Evolutionary conservation across 371 early-diverging fungal genomes (phyloP), one percentile per base, ranked within the genome.

Genomic region (Chytridiales sp.): DNA sequence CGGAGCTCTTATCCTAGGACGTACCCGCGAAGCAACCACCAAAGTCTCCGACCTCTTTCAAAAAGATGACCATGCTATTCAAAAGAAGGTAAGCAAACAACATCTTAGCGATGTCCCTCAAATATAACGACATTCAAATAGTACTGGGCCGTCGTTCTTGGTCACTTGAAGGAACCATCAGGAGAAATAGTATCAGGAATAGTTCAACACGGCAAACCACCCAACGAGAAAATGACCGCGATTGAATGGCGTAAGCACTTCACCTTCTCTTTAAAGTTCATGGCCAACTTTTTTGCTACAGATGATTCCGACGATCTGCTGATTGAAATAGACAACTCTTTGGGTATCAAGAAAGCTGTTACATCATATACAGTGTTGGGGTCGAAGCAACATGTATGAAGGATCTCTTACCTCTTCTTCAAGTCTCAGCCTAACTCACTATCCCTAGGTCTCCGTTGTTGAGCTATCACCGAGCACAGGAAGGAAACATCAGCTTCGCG

Each of bases 401-500:
- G 19, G 15, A 15, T 15, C 9, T 44, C 19, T 29, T 56, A 8
- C 22, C 24, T 2, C 40, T 40, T 39, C 9, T n/a, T n/a, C 17
- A 13, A 53, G 17, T 31, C 27, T 17, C 24, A n/a, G n/a, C 41
- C 11, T 8, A 38, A 53, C 17, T 9, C 24, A 36, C 13, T 6
- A 11, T 34, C n/a, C 1, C 0, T 62, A 26, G 56, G 53, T 49
- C 4, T 47, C 82, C 0, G 40, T 83, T 11, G 69, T 91, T 0
- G 75, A 76, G 36, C 73, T 90, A n/a, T 50, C 49, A 43, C 90
- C 89, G 1, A 39, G 72, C 13, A 90, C 90, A 0, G 92, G 92
- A 1, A 61, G 91, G 31, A 89, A 90, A 47, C 91, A 92, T 64
- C 92, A 92, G 70, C 80, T 92, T 36, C 66, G 92, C 43, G 78